Conservation (phyloP, 208 protist genomes). For the Entamoeba moshkovskii region DNA sequence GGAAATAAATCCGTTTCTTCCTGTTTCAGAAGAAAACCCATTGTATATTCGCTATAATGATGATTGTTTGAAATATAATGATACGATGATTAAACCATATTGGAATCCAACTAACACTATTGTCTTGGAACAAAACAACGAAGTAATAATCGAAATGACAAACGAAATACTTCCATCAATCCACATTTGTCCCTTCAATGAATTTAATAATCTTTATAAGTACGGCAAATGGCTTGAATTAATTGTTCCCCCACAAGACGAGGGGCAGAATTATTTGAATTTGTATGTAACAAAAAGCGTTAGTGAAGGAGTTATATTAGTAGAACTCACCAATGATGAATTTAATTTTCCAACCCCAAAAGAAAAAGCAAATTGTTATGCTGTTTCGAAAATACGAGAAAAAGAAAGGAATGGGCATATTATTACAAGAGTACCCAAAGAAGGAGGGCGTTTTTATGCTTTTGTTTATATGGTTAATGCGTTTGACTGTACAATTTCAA, state of each 20-base stretch:
- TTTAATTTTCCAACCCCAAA: no score
- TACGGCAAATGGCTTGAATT: neutral
- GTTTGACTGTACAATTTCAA: neutral
- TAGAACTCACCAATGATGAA: neutral
- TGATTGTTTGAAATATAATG: neutral
- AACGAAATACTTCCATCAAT: neutral
- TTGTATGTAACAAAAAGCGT: neutral
- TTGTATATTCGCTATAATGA: neutral
- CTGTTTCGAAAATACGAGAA: no score
- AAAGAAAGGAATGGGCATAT: no score
- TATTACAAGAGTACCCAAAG: no score
- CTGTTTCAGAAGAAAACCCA: neutral
- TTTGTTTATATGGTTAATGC: neutral
- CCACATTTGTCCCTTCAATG: neutral
- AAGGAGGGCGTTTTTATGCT: no score
- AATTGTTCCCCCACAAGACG: neutral
- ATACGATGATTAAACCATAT: neutral
- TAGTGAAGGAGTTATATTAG: neutral
- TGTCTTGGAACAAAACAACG: neutral
- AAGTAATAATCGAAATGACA: neutral
- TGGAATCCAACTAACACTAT: neutral
- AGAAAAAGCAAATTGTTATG: no score
- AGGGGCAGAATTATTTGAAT: neutral
- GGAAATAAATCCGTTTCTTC: neutral
- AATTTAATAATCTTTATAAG: neutral